Evolutionary conservation across 257 asterid species (phyloP).

Genomic region (Solanum pinnatisectum): DNA sequence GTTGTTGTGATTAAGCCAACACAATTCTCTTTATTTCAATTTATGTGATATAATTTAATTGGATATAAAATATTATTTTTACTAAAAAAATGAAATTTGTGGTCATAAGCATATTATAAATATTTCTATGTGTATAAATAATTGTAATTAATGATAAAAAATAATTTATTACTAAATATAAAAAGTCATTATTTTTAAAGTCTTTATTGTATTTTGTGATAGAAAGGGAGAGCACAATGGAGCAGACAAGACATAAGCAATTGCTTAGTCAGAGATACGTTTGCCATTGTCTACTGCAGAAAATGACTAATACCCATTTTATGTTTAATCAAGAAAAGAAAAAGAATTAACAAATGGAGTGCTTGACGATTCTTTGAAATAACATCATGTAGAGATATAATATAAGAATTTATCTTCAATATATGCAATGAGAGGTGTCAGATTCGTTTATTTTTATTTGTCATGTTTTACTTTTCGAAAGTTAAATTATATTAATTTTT

Average conservation of each 20-base stretch:
- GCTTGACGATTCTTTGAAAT: not conserved
- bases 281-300: not conserved
- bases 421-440: not conserved
- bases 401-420: not conserved
- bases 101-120: not conserved
- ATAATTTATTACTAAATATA: not conserved
- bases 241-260: constrained; percentile 38
- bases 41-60: not conserved
- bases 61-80: not conserved
- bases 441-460: too few species aligned
- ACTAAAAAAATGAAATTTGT: too few species aligned
- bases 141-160: not conserved
- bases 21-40: not conserved
- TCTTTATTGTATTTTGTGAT: not conserved
- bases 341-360: not conserved
- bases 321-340: not conserved
- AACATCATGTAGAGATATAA: not conserved
- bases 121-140: not conserved
- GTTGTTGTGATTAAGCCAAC: not conserved
- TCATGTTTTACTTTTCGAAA: too few species aligned
- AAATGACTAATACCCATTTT: not conserved
- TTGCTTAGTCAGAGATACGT: constrained; percentile 3
- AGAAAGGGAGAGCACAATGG: not conserved
- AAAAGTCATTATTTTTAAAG: not conserved
- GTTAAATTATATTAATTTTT: too few species aligned